Evolutionary conservation across 176 grass and related monocot genomes (phyloP), one percentile per base, ranked within the genome.

Genomic region (Carex littledalei): DNA sequence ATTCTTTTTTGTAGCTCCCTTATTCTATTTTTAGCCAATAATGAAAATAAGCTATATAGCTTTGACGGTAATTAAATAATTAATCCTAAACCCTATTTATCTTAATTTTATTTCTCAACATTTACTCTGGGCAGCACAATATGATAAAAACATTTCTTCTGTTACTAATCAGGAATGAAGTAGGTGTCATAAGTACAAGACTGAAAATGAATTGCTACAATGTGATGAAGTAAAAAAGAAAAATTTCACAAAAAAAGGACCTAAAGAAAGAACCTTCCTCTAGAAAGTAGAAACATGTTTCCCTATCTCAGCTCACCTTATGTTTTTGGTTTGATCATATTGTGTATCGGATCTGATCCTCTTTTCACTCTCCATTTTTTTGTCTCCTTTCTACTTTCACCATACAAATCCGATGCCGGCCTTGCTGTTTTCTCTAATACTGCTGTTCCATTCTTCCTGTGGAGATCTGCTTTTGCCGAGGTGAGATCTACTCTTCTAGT

Each of bases 321-420:
- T 65, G 81, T 50, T 64, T 67, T 83, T 47, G 79, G 63, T 82
- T 52, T 37, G 78, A 56, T 87, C 85, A 65, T 87, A 59, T 87
- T 87, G 49, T 82, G 85, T 68, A 87, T 87, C 18, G 85, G 85
- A 31, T 87, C 78, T 0, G 85, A 87, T 24, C 78, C 85, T 82
- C 78, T 71, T 70, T 69, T 67, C 12, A 87, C 85, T 82, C 85
- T 72, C 56, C 85, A 70, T 70, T 69, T 87, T 34, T 50, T 69
- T 2, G 67, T 87, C 64, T 87, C 77, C 20, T 56, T 87, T 60
- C 64, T 70, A 70, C 18, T 80, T 41, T 81, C 63, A 58, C 57
- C 31, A 18, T 71, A 77, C 22, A 45, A 85, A 75, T 61, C 50
- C 1, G 35, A 31, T 5, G 13, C 1, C n/a, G 84, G 63, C 3